Evolutionary conservation across 2,329 filamentous ascomycete species (phyloP).

Genomic region (Sclerotiophoma versabilis): DNA sequence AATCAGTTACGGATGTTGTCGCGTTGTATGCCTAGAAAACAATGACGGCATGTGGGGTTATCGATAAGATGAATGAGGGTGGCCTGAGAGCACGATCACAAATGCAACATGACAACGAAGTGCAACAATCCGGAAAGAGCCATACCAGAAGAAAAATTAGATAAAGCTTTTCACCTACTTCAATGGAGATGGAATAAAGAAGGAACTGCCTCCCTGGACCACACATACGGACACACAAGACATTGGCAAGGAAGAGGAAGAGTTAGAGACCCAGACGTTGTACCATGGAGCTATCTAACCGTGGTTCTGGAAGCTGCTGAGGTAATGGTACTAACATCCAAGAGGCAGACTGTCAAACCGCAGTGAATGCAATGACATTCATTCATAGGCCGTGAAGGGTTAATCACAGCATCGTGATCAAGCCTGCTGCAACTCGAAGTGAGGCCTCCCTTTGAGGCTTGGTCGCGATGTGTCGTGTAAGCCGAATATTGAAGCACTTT

Average conservation of each 20-base stretch:
- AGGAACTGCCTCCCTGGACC: background rate
- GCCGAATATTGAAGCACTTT: background rate
- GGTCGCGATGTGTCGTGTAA: background rate
- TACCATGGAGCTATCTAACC: conserved; percentile 15
- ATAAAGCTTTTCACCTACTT: no score
- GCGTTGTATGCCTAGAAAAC: background rate
- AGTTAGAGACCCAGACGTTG: background rate
- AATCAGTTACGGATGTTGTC: background rate
- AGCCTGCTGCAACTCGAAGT: background rate
- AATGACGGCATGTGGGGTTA: conserved; percentile 20
- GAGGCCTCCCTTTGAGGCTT: background rate
- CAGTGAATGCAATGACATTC: conserved; percentile 11
- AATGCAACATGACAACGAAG: background rate
- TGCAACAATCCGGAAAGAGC: background rate
- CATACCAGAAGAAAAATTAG: no score
- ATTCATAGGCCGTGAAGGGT: conserved; percentile 1
- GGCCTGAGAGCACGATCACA: conserved; percentile 4
- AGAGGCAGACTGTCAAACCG: conserved; percentile 22
- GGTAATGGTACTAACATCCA: conserved; percentile 19
- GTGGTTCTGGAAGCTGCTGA: conserved; percentile 4
- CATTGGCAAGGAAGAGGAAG: background rate
- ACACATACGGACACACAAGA: background rate
- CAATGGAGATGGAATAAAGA: no score
- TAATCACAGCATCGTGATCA: background rate
- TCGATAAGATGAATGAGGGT: conserved; percentile 8